Percentiles rank a stretch among this genome's conserved stretches.
Evolutionary conservation across 257 asterid species (phyloP).

Genomic region (Forsythia viridissima): DNA sequence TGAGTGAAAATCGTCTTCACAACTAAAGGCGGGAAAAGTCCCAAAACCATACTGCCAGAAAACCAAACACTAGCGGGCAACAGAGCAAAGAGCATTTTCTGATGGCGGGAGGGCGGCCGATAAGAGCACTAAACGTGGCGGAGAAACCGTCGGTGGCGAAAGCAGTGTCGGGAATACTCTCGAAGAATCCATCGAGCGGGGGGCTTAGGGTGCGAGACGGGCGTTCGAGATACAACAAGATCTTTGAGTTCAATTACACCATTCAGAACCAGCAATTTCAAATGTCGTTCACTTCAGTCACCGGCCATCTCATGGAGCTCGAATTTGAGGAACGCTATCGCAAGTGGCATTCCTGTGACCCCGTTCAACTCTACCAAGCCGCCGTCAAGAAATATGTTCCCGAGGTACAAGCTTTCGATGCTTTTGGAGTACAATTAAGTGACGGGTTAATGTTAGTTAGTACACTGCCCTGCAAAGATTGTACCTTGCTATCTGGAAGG

Average conservation of each 20-base stretch:
- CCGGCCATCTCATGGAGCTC: constrained; percentile 97
- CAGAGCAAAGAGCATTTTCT: constrained; percentile 8
- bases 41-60: constrained; percentile 6
- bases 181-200: constrained; percentile 62
- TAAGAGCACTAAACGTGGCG: constrained; percentile 90
- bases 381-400: constrained; percentile 84
- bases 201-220: constrained; percentile 74
- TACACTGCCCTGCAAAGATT: not conserved
- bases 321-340: constrained; percentile 84
- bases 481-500: not conserved
- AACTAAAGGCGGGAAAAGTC: constrained; percentile 31
- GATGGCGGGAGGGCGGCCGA: constrained; percentile 49
- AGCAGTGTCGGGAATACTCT: constrained; percentile 77
- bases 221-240: constrained; percentile 80
- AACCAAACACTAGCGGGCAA: not conserved
- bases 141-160: constrained; percentile 99
- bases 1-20: no score
- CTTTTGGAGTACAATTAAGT: not conserved
- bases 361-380: constrained; percentile 79
- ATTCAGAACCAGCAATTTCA: constrained; percentile 57
- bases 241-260: constrained; percentile 75
- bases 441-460: not conserved
- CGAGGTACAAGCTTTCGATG: constrained; percentile 42
- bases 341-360: constrained; percentile 97
- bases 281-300: constrained; percentile 94